Base-by-base conservation (phyloP, 257 asterid genomes). In the Salvia splendens region DNA sequence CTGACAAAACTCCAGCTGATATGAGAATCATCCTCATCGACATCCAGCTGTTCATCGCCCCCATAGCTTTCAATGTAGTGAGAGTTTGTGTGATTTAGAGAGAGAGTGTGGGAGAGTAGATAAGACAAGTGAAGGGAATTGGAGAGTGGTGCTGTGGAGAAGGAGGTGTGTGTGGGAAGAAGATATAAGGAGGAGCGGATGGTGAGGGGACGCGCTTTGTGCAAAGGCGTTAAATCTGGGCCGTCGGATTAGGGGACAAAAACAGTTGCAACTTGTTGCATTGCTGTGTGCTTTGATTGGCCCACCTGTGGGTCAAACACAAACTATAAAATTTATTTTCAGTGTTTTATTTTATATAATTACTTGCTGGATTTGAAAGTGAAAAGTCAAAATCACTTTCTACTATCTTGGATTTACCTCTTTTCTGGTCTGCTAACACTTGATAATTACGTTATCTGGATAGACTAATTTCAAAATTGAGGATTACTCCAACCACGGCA, bases 1-100 rank as follows among this genome's bases (percentile, higher is more conserved):
- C 16, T 1, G 90, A 74, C 46, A 89, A 65, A 16, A 82, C 78
- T 45, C 92, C 92, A 5, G 73, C 77, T 16, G 90, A 81, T 50
- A 91, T 73, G 41, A 89, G 41, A 6, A 81, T 5, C 67, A 84
- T 62, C 79, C 89, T 89, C 62, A 81, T 20, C 12, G 84, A 75
- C 12, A 81, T 57, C 80, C 75, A 82, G 30, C 69, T 42, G 47
- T 62, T 74, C 47, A 71, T 74, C 52, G 80, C 30, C 65, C 68
- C 69, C 81, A 65, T 40, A 40, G 72, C 51, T 28, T 43, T 5
- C 76, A 75, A 67, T 70, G 35, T 12, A 47, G 36, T 9, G 4
- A 4, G 32, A 4, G 66, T 41, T 0, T 5, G 52, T 52, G 38
- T 9, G 52, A 2, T 50, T n/a, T 30, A 38, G 50, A 56, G 63